A percentile compares a stretch with the other conserved stretches of the same genome.
Evolutionary conservation across 495 filamentous ascomycete species (phyloP).

Genomic region (Aspergillus asperescens): DNA sequence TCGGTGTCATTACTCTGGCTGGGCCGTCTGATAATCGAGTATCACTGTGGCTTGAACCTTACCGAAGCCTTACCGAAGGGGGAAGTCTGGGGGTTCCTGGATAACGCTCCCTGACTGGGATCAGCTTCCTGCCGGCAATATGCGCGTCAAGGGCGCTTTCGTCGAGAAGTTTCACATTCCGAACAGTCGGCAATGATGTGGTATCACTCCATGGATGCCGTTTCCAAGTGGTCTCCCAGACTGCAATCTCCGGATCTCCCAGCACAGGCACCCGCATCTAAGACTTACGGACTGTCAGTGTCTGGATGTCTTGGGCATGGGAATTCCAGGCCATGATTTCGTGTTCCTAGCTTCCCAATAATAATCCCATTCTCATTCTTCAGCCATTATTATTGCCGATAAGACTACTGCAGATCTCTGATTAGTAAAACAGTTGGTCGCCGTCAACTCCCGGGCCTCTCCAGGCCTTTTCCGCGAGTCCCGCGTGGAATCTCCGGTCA

Average conservation of each 20-base stretch:
- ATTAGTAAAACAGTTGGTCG: not conserved
- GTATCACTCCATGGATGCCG: not conserved
- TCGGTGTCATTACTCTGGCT: not conserved
- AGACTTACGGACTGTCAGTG: not conserved
- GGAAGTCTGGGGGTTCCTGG: not conserved
- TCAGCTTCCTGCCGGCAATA: not conserved
- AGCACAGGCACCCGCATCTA: not conserved
- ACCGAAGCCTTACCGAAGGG: too few species aligned
- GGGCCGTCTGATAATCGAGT: not conserved
- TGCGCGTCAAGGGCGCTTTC: slow-evolving; percentile 4
- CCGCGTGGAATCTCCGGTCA: not conserved
- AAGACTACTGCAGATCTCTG: slow-evolving; percentile 1
- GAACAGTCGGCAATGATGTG: not conserved
- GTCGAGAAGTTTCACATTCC: not conserved
- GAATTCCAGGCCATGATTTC: not conserved
- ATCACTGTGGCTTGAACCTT: not conserved
- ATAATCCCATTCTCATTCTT: not conserved
- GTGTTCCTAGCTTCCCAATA: not conserved
- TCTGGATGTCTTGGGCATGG: not conserved
- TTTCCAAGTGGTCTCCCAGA: not conserved
- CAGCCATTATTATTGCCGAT: not conserved
- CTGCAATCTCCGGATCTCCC: not conserved
- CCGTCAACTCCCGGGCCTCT: not conserved
- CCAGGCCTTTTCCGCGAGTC: not conserved
- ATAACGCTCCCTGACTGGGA: not conserved